Percentiles rank a stretch among this genome's conserved stretches.
phyloP scores from a whole-genome alignment of 2,329 filamentous ascomycete genomes.

The Colletotrichum cereale region DNA sequence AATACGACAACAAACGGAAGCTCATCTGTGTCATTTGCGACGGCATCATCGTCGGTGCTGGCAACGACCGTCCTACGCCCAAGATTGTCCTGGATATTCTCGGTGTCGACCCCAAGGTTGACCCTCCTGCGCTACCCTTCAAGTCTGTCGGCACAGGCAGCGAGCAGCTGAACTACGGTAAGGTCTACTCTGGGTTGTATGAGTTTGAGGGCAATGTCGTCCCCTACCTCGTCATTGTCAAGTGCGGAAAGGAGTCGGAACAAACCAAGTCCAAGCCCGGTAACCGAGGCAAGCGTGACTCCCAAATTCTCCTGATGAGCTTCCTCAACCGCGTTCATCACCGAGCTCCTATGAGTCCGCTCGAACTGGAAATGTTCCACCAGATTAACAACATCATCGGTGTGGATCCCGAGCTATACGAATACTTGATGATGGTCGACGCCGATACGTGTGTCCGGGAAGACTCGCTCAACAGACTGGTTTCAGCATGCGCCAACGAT shows the following conservation, averaged over 20 bases:
- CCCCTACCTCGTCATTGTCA: constrained; percentile 94
- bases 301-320: constrained; percentile 94
- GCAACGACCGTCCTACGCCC: constrained; percentile 95
- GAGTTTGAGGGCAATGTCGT: constrained; percentile 98
- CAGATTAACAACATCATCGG: constrained; percentile 99
- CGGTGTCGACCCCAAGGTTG: constrained; percentile 95
- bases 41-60: constrained; percentile 94
- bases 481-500: constrained; percentile 92
- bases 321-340: constrained; percentile 99
- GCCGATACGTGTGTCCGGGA: constrained; percentile 95
- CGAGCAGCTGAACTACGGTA: constrained; percentile 97
- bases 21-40: constrained; percentile 97
- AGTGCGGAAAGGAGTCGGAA: constrained; percentile 97
- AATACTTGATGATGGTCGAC: constrained; percentile 97
- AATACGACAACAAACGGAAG: constrained; percentile 99
- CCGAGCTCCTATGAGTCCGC: constrained; percentile 91
- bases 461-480: constrained; percentile 91
- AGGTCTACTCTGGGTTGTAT: constrained; percentile 97
- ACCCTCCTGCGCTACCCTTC: constrained; percentile 94
- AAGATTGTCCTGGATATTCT: constrained; percentile 98
- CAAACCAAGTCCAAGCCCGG: constrained; percentile 91
- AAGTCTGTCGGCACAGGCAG: constrained; percentile 90
- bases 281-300: constrained; percentile 98
- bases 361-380: constrained; percentile 98
- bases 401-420: constrained; percentile 96